Percentiles rank a stretch among this genome's conserved stretches.
These are phyloP conservation scores for Xylariaceae sp. DNA, from an alignment of 2,329 filamentous ascomycete species.

Conservation along the genomic window DNA sequence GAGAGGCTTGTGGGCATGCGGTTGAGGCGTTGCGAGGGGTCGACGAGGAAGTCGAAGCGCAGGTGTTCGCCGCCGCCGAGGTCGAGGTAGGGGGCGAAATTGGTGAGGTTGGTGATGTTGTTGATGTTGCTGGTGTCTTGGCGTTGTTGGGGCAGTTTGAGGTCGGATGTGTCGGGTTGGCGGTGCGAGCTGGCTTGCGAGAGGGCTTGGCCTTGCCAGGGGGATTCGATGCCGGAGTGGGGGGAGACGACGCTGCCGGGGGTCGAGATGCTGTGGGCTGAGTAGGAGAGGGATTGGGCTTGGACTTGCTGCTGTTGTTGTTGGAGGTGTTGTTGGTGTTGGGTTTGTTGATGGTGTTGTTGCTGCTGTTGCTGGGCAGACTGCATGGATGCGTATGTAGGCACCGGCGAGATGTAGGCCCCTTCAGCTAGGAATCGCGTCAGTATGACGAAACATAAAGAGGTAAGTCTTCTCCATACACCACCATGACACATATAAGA, in stretches of 20 bases:
- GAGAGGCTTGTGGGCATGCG: constrained; percentile 35
- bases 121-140: constrained; percentile 30
- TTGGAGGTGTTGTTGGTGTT: constrained; percentile 7
- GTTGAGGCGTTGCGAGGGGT: constrained; percentile 50
- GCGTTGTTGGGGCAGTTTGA: too few relatives aligned
- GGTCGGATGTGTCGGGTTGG: constrained; percentile 18
- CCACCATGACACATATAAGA: background rate
- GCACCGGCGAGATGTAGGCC: constrained; percentile 30
- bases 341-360: constrained; percentile 22
- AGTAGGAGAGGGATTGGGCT: constrained; percentile 28
- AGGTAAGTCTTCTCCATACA: background rate
- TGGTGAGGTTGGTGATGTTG: constrained; percentile 44
- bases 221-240: constrained; percentile 27
- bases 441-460: constrained; percentile 4
- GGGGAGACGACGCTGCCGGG: constrained; percentile 38
- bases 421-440: constrained; percentile 26
- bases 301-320: constrained; percentile 20
- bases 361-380: constrained; percentile 19
- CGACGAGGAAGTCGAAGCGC: constrained; percentile 68
- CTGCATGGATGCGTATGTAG: constrained; percentile 21
- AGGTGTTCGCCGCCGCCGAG: constrained; percentile 58
- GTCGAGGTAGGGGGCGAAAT: constrained; percentile 51
- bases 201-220: constrained; percentile 28
- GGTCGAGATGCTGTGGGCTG: constrained; percentile 35
- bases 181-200: constrained; percentile 25